Percentiles rank a stretch among this genome's conserved stretches.
Conservation (phyloP, 805 yeast genomes). For the Candida awuae region DNA sequence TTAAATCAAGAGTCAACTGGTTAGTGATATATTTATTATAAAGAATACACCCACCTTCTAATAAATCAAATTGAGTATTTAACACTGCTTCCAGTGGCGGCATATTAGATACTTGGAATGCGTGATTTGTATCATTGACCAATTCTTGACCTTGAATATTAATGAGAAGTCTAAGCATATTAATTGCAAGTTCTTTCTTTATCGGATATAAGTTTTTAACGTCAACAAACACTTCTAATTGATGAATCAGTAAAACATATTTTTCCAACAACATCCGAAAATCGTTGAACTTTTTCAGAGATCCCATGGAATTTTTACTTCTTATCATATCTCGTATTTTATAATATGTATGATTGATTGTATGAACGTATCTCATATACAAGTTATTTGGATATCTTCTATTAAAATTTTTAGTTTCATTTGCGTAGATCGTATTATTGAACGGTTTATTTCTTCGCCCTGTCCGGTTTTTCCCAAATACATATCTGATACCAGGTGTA, state of each 20-base stretch:
- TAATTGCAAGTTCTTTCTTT: slow-evolving; percentile 3
- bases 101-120: background rate
- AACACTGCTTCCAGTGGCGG: slow-evolving; percentile 5
- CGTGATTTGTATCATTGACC: background rate
- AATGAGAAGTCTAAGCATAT: background rate
- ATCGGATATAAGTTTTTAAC: slow-evolving; percentile 5
- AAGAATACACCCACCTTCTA: slow-evolving; percentile 8
- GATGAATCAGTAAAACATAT: slow-evolving; percentile 8
- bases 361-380: background rate
- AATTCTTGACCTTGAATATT: slow-evolving; percentile 1
- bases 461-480: slow-evolving; percentile 3
- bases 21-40: slow-evolving; percentile 3
- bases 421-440: slow-evolving; percentile 2
- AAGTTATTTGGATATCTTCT: slow-evolving; percentile 7
- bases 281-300: background rate
- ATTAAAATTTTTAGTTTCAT: slow-evolving; percentile 7
- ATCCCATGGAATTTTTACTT: background rate
- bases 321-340: background rate
- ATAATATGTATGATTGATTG: background rate
- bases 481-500: slow-evolving; percentile 7
- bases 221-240: slow-evolving; percentile 3
- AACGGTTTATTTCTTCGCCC: slow-evolving; percentile 1
- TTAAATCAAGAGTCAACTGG: slow-evolving; percentile 1
- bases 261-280: slow-evolving; percentile 4
- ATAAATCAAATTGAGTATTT: slow-evolving; percentile 1